Percentiles rank a stretch among this genome's conserved stretches.
These are phyloP conservation scores for Aspergillus sclerotialis DNA, from an alignment of 2,329 filamentous ascomycete genomes.

Conservation along the genomic window DNA sequence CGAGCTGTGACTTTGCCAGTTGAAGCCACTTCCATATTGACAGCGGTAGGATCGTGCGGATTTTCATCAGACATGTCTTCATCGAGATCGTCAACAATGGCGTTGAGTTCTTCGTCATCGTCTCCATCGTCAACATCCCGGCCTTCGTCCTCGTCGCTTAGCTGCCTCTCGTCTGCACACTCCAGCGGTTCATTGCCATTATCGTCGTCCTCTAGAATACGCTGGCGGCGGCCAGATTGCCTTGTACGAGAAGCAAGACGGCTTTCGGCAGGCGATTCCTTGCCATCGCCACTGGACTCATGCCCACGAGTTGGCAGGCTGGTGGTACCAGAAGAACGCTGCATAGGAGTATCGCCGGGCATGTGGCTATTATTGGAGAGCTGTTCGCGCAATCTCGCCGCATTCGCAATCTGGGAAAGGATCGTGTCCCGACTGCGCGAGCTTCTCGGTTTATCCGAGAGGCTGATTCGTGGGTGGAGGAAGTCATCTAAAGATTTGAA, in stretches of 20 bases:
- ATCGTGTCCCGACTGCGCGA: conserved; percentile 54
- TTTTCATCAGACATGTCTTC: conserved; percentile 71
- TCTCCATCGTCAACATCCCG: conserved; percentile 54
- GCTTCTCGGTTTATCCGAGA: conserved; percentile 65
- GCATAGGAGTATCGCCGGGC: conserved; percentile 21
- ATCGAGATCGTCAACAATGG: conserved; percentile 84
- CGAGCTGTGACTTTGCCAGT: conserved; percentile 83
- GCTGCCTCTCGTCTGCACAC: conserved; percentile 83
- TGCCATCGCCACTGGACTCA: conserved; percentile 21
- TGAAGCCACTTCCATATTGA: conserved; percentile 82
- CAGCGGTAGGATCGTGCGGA: conserved; percentile 75
- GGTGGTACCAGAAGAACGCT: conserved; percentile 13
- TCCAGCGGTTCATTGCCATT: conserved; percentile 67
- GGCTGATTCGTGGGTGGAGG: conserved; percentile 76
- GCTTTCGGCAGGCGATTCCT: conserved; percentile 34
- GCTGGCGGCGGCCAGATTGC: conserved; percentile 56
- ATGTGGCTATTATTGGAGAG: conserved; percentile 22
- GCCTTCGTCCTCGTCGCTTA: conserved; percentile 61
- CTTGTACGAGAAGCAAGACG: conserved; percentile 43
- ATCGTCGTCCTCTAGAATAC: conserved; percentile 52
- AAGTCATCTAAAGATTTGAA: conserved; percentile 98
- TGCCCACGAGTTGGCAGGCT: conserved; percentile 10
- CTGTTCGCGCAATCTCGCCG: conserved; percentile 54
- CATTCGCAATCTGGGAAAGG: conserved; percentile 68
- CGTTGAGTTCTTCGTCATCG: conserved; percentile 60